These are phyloP conservation scores for Emmonsiellopsis sp. DNA, from an alignment of 2,329 filamentous ascomycete genomes.

Conservation along the genomic window DNA sequence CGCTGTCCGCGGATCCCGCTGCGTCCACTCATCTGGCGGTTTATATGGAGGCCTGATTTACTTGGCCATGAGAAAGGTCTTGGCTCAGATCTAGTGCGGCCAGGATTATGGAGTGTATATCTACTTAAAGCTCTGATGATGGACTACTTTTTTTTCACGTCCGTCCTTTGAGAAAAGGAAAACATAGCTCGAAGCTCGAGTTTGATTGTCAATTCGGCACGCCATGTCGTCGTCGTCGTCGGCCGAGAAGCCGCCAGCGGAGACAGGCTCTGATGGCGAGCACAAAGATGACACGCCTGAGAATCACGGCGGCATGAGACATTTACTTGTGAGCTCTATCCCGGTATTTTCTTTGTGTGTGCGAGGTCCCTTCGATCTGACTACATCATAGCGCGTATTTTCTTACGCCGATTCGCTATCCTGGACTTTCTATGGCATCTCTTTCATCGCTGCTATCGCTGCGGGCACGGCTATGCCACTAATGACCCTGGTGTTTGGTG, in stretches of 20 bases:
- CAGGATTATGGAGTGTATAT: no score
- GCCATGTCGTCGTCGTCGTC: background rate
- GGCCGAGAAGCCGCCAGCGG: background rate
- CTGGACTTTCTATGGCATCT: slow-evolving; percentile 1
- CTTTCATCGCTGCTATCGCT: background rate
- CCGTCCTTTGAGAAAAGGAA: no score
- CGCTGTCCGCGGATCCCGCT: background rate
- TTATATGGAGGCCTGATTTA: background rate
- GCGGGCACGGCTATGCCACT: background rate
- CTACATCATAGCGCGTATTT: slow-evolving; percentile 1
- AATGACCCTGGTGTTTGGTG: slow-evolving; percentile 4
- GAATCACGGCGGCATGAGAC: background rate
- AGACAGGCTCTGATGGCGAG: background rate
- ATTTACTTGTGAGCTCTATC: background rate
- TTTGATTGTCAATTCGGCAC: no score
- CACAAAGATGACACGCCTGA: background rate
- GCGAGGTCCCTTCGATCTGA: background rate
- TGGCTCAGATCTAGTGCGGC: no score
- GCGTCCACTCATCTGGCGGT: background rate
- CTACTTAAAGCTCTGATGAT: no score
- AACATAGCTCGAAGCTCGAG: no score
- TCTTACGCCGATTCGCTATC: slow-evolving; percentile 1
- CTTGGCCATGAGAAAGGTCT: background rate
- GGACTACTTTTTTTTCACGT: no score
- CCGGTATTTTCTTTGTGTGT: background rate